Percentiles rank a stretch among this genome's conserved stretches.
Conservation (phyloP, 768 basidiomycete species). For the Naganishia randhawae region DNA sequence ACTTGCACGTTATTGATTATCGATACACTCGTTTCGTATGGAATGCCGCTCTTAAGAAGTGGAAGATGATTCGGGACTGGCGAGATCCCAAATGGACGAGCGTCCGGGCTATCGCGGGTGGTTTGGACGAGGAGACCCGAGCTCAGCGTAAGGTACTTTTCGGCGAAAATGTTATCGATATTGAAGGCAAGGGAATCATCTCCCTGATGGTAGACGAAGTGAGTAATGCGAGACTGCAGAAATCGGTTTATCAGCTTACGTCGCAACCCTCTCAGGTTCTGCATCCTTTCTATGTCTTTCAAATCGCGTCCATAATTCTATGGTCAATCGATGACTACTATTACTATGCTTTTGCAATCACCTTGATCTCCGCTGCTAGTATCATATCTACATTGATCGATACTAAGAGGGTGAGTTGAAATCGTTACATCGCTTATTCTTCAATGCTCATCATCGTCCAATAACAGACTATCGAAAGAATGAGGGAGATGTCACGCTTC, state of each 20-base stretch:
- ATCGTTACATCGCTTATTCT: not conserved
- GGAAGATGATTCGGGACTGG: slow-evolving; percentile 84
- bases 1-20: slow-evolving; percentile 74
- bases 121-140: slow-evolving; percentile 59
- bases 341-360: slow-evolving; percentile 96
- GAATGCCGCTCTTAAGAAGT: slow-evolving; percentile 76
- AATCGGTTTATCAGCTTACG: not conserved
- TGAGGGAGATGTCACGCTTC: slow-evolving; percentile 94
- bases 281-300: slow-evolving; percentile 97
- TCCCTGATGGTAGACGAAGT: slow-evolving; percentile 86
- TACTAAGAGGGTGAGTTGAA: slow-evolving; percentile 70
- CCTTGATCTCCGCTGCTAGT: slow-evolving; percentile 78
- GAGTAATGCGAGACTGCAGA: slow-evolving; percentile 32
- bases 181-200: slow-evolving; percentile 76
- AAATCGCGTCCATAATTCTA: slow-evolving; percentile 86
- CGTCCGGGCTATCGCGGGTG: slow-evolving; percentile 62
- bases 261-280: slow-evolving; percentile 60
- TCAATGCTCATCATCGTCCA: not conserved
- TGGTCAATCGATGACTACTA: slow-evolving; percentile 96
- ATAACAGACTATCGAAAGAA: slow-evolving; percentile 74
- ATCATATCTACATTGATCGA: slow-evolving; percentile 82
- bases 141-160: slow-evolving; percentile 71
- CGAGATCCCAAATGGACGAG: slow-evolving; percentile 71
- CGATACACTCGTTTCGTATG: slow-evolving; percentile 86
- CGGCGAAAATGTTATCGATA: slow-evolving; percentile 80